Base-by-base conservation (phyloP, 768 basidiomycete genomes). In the Psilocybe tampanensis region DNA sequence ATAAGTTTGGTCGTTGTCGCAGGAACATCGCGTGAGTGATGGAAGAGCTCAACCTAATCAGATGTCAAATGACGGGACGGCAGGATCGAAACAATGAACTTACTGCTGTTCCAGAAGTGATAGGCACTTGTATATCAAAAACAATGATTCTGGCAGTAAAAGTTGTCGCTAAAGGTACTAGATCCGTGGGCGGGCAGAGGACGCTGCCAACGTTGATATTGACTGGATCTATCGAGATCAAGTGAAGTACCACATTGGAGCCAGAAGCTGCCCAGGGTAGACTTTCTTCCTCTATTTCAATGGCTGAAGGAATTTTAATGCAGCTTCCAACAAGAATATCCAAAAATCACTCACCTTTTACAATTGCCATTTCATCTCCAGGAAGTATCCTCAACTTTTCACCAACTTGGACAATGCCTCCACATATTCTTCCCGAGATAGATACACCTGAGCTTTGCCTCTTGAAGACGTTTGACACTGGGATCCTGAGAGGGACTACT, bases 401-500 rank as follows among this genome's bases (percentile, higher is more conserved):
- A 2, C 97, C 96, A 2, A 95, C 90, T 72, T 98, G 95, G 3
- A 98, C 81, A 34, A 98, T 78, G 5, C 97, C 97, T 42, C 89
- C 86, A 64, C 88, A 92, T 43, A 98, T 75, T 48, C 95, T 77
- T 17, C 97, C 97, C 21, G 88, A 83, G 0, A 98, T 85, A 0
- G 86, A 90, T 4, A 84, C 85, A 2, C 90, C 84, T 2, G 91
- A 85, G 15, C 88, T 85, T 66, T 89, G 88, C 3, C 92, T 90
- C 71, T 89, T 95, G 80, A 96, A 98, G 3, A 98, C 92, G 68
- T 99, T 98, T 12, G 94, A 90, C 19, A 98, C 84, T 0, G 97
- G 97, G 44, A 98, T 79, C 34, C 97, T 85, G 21, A 96, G 71
- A 0, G 95, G 88, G 0, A 85, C 80, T 2, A 80, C 77, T 45